Conservation (phyloP, 1,139 yeast genomes). For the Kluyveromyces sp. region DNA sequence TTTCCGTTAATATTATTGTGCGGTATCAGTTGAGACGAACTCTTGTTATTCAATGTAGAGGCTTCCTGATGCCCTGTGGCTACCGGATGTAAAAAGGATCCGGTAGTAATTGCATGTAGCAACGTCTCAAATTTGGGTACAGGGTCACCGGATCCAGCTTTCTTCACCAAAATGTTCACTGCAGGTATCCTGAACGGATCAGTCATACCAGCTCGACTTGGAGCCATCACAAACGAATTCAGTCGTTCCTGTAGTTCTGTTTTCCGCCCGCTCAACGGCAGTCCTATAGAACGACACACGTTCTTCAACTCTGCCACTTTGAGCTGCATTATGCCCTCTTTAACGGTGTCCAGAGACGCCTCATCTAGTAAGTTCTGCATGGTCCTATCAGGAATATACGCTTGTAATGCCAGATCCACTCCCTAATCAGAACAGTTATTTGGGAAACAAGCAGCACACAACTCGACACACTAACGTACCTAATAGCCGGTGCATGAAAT, state of each 20-base stretch:
- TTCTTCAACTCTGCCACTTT: slow-evolving; percentile 37
- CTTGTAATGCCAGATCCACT: not conserved
- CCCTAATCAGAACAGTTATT: too few species aligned
- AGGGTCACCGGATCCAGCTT: slow-evolving; percentile 34
- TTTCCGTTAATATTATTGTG: slow-evolving; percentile 16
- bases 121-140: slow-evolving; percentile 37
- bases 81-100: slow-evolving; percentile 19
- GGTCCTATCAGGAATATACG: not conserved
- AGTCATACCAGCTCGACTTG: slow-evolving; percentile 32
- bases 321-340: slow-evolving; percentile 18
- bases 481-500: not conserved
- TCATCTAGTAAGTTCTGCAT: slow-evolving; percentile 6
- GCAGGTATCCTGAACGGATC: slow-evolving; percentile 42
- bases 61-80: slow-evolving; percentile 21
- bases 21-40: not conserved
- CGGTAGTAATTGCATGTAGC: slow-evolving; percentile 19
- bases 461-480: not conserved
- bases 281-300: slow-evolving; percentile 40
- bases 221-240: slow-evolving; percentile 34
- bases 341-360: slow-evolving; percentile 1
- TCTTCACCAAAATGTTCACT: slow-evolving; percentile 38
- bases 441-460: too few species aligned
- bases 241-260: slow-evolving; percentile 45
- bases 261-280: slow-evolving; percentile 45
- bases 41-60: slow-evolving; percentile 9